Percentiles rank a stretch among this genome's conserved stretches.
Conservation (phyloP, 2,329 filamentous ascomycete species). For the Penicillium crustosum region DNA sequence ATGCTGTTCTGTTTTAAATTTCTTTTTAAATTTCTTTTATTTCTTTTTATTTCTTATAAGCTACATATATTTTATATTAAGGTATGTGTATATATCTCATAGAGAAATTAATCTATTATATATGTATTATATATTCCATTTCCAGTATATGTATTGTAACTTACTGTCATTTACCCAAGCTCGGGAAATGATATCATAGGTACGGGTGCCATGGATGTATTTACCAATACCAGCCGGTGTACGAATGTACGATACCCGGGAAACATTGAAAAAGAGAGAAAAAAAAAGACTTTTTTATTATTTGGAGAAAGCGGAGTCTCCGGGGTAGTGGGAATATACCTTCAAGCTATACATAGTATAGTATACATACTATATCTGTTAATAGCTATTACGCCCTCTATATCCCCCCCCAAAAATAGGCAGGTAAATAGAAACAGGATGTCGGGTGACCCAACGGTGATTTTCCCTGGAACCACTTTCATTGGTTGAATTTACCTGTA, state of each 20-base stretch:
- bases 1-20: not conserved
- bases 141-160: not conserved
- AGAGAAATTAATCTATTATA: not conserved
- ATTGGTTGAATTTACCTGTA: slow-evolving; percentile 24
- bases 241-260: not conserved
- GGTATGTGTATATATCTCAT: not conserved
- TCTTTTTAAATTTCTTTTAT: not conserved
- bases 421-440: slow-evolving; percentile 4
- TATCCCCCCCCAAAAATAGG: slow-evolving; percentile 1
- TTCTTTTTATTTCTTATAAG: not conserved
- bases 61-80: not conserved
- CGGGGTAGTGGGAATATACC: slow-evolving; percentile 2
- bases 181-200: slow-evolving; percentile 16
- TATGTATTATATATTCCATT: not conserved
- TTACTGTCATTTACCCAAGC: slow-evolving; percentile 6
- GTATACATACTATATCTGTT: not conserved
- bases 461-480: slow-evolving; percentile 34
- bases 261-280: not conserved
- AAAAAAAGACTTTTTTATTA: not conserved
- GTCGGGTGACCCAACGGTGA: slow-evolving; percentile 44
- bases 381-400: not conserved
- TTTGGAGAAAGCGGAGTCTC: slow-evolving; percentile 12
- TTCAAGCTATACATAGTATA: slow-evolving; percentile 6
- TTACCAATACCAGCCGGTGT: slow-evolving; percentile 7
- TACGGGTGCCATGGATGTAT: not conserved